phyloP scores from a whole-genome alignment of 2,329 filamentous ascomycete species.

The Aaosphaeria arxii region DNA sequence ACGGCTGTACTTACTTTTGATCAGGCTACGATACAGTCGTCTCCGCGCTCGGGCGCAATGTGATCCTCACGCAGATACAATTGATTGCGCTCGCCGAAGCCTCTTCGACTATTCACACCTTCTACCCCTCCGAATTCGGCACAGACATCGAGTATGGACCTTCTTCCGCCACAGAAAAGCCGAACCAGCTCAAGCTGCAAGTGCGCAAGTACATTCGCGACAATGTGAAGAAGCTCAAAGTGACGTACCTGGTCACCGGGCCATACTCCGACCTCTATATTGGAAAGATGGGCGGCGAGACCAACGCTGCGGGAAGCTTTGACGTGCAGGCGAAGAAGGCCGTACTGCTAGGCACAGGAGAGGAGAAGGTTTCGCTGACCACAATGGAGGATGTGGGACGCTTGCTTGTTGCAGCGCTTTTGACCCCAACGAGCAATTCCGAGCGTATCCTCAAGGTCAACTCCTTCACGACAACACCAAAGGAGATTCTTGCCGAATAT shows the following conservation, averaged over 20 bases:
- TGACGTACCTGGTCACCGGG: constrained; percentile 68
- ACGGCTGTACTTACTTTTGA: neutral
- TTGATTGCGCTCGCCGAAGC: constrained; percentile 60
- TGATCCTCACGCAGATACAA: constrained; percentile 58
- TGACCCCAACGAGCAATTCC: constrained; percentile 48
- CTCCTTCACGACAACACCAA: constrained; percentile 66
- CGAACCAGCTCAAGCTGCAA: constrained; percentile 68
- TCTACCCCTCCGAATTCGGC: constrained; percentile 57
- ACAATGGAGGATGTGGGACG: constrained; percentile 71
- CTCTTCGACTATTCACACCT: constrained; percentile 55
- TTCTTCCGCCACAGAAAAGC: constrained; percentile 58
- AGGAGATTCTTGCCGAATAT: constrained; percentile 63
- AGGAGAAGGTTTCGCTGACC: constrained; percentile 63
- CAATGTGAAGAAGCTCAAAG: constrained; percentile 52
- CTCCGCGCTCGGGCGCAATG: constrained; percentile 62
- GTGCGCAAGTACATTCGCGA: constrained; percentile 61
- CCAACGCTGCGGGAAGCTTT: constrained; percentile 54
- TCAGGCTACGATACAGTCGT: constrained; percentile 62
- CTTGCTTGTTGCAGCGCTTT: constrained; percentile 61
- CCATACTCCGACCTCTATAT: constrained; percentile 67
- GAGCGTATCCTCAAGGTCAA: constrained; percentile 64
- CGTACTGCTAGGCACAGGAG: constrained; percentile 59
- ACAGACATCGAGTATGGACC: constrained; percentile 56
- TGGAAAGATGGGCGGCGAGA: constrained; percentile 34
- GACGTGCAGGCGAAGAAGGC: constrained; percentile 58